Evolutionary conservation across 371 early-diverging fungal species (phyloP), one percentile per base, ranked within the genome.

Genomic region (Mortierella sp.): DNA sequence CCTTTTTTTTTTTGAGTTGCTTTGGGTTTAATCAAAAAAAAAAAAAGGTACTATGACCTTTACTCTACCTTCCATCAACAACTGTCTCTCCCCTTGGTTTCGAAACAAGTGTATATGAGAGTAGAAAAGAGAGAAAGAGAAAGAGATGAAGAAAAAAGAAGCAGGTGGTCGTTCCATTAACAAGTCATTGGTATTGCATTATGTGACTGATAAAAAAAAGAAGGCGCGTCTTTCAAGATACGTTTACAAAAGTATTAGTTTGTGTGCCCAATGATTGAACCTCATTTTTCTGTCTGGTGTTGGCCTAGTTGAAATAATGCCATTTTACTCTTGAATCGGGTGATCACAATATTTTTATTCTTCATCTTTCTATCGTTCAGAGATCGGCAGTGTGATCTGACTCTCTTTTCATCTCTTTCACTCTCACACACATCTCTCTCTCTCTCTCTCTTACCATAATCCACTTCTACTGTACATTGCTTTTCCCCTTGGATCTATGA

Each of bases 401-500:
- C 49, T 47, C 59, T 23, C 32, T 42, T 32, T 53, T 13, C 10
- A 4, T 31, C 34, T 28, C 17, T 34, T 56, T 31, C 56, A 3
- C 59, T 37, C 17, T 59, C 59, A n/a, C n/a, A n/a, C n/a, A n/a
- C n/a, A n/a, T 37, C 19, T 59, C 35, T 59, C 59, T 40, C 22
- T n/a, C 57, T 9, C 35, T 32, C 19, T 29, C n/a, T 32, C 8
- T 7, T 32, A 5, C 3, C 8, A 23, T 23, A 51, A 51, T 5
- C 26, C n/a, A n/a, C n/a, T n/a, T n/a, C n/a, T n/a, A n/a, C n/a
- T n/a, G n/a, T n/a, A n/a, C n/a, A 2, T 23, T 3, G 51, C 12
- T n/a, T 23, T 23, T 61, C 61, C 61, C 61, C 61, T 61, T 61
- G 43, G 61, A 47, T 61, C 45, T 32, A 6, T 56, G 32, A 4